phyloP scores from a whole-genome alignment of 768 basidiomycete genomes.

The Tulasnella sp. region DNA sequence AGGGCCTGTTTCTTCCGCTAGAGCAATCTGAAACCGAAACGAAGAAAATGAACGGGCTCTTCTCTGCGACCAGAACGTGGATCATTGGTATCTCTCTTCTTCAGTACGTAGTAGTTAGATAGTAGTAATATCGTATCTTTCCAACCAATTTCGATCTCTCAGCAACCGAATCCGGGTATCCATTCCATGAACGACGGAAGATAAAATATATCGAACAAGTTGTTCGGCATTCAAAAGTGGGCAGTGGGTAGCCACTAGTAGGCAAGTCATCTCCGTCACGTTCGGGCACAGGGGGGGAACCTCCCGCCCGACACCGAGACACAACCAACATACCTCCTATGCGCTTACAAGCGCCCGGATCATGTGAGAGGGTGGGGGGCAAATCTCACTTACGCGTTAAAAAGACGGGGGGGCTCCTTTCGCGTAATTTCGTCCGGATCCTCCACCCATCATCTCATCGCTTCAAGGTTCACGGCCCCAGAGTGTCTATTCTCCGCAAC shows the following conservation, averaged over 20 bases:
- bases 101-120: neutral
- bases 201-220: neutral
- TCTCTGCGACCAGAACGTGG: neutral
- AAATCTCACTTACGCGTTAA: neutral
- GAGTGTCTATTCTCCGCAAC: neutral
- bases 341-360: neutral
- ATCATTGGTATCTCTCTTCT: neutral
- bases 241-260: neutral
- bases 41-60: constrained; percentile 6
- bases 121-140: too few species aligned
- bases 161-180: neutral
- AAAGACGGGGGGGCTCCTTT: neutral
- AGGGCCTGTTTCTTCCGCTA: neutral
- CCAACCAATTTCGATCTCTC: neutral
- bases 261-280: neutral
- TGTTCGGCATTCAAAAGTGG: neutral
- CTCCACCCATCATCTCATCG: neutral
- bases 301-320: neutral
- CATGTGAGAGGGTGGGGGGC: neutral
- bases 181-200: neutral
- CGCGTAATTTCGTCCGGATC: neutral
- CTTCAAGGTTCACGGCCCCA: constrained; percentile 1
- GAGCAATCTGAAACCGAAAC: neutral
- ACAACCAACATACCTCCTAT: neutral
- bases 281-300: neutral